These are phyloP conservation scores for Botrytis porri DNA, from an alignment of 2,329 filamentous ascomycete genomes.

Conservation along the genomic window DNA sequence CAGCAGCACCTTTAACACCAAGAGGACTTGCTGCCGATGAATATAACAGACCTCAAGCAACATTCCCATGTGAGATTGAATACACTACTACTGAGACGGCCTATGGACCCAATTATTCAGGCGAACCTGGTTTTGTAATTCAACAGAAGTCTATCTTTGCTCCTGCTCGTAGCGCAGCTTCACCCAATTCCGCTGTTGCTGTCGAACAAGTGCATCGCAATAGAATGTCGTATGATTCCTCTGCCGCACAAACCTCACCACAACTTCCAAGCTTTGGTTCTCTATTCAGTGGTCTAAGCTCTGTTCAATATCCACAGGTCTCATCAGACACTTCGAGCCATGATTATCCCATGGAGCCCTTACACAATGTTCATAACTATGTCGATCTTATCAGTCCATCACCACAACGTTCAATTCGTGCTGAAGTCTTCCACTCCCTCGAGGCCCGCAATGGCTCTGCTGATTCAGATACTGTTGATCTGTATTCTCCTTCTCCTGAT, in stretches of 20 bases:
- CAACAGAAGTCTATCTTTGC: background rate
- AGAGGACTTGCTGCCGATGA: background rate
- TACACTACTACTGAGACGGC: background rate
- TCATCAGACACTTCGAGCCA: background rate
- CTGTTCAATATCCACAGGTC: background rate
- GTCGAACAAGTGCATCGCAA: no score
- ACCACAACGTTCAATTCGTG: background rate
- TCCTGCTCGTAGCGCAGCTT: background rate
- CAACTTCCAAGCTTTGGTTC: background rate
- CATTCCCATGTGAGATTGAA: background rate
- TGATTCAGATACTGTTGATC: background rate
- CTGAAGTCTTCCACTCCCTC: background rate
- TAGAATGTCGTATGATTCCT: no score
- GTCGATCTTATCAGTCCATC: background rate
- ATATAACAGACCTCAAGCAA: background rate
- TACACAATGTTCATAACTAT: background rate
- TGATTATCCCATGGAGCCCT: no score
- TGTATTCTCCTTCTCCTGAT: background rate
- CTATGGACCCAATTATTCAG: background rate
- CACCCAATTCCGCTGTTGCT: background rate
- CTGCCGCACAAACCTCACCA: rapidly evolving
- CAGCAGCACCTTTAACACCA: background rate
- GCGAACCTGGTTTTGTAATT: background rate
- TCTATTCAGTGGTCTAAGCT: background rate
- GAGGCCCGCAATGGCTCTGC: background rate